Evolutionary conservation across 2,329 filamentous ascomycete species (phyloP).

Genomic region (Diplocarpon rosae): DNA sequence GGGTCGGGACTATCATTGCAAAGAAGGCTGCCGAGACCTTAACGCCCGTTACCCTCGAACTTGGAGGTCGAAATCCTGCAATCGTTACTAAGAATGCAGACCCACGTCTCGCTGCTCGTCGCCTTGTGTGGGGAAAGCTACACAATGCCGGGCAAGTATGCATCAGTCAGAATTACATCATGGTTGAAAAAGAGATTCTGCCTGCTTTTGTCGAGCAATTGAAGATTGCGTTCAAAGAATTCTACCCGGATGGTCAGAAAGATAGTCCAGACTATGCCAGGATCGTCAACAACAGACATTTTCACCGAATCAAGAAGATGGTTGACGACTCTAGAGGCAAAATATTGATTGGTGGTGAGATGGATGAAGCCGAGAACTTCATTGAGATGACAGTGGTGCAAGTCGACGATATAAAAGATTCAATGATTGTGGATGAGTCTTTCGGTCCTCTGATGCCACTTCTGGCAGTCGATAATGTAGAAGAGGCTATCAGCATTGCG

Average conservation of each 20-base stretch:
- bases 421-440: slow-evolving; percentile 71
- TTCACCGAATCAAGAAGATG: slow-evolving; percentile 78
- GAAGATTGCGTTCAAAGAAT: slow-evolving; percentile 58
- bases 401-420: slow-evolving; percentile 63
- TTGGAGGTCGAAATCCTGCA: slow-evolving; percentile 85
- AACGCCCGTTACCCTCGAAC: slow-evolving; percentile 80
- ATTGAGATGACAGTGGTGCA: slow-evolving; percentile 92
- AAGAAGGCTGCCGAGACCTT: slow-evolving; percentile 82
- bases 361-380: slow-evolving; percentile 69
- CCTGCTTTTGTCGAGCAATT: slow-evolving; percentile 64
- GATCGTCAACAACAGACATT: slow-evolving; percentile 72
- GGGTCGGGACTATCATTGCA: slow-evolving; percentile 75
- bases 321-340: slow-evolving; percentile 74
- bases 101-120: slow-evolving; percentile 66
- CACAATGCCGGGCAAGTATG: slow-evolving; percentile 86
- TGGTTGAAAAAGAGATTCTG: slow-evolving; percentile 67
- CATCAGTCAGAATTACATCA: slow-evolving; percentile 82
- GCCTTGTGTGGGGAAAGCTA: slow-evolving; percentile 82
- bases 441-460: slow-evolving; percentile 91
- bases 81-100: slow-evolving; percentile 81
- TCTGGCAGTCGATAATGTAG: slow-evolving; percentile 65
- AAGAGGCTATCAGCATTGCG: slow-evolving; percentile 73
- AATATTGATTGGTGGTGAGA: slow-evolving; percentile 76
- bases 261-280: slow-evolving; percentile 67
- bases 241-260: slow-evolving; percentile 75